phyloP scores from a whole-genome alignment of 2,329 filamentous ascomycete genomes.

The Xylariales sp. region DNA sequence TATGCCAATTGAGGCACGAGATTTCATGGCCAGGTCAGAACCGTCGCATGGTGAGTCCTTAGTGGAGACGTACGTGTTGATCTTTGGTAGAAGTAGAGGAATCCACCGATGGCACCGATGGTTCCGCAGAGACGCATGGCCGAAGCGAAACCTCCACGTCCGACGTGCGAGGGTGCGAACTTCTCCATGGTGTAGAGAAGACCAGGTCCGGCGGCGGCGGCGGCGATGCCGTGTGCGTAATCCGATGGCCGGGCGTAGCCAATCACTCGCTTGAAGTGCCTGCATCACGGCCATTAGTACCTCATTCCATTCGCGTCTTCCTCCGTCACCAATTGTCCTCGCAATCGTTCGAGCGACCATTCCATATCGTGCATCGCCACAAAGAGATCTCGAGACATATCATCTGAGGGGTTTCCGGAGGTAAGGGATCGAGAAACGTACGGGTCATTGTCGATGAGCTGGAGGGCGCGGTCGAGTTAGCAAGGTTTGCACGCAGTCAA shows the following conservation, averaged over 20 bases:
- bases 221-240: constrained; percentile 65
- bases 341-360: no score
- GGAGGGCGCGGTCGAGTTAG: not conserved
- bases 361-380: not conserved
- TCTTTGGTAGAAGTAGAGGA: constrained; percentile 80
- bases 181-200: constrained; percentile 77
- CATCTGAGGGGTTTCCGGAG: no score
- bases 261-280: constrained; percentile 87
- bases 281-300: constrained; percentile 33
- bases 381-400: no score
- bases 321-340: no score
- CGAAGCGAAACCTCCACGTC: constrained; percentile 75
- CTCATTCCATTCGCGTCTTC: no score
- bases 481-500: not conserved
- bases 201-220: constrained; percentile 68
- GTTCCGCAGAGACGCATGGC: constrained; percentile 75
- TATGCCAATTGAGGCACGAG: no score
- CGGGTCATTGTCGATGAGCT: constrained; percentile 99
- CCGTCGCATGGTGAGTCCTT: no score
- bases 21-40: no score
- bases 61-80: constrained; percentile 77
- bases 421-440: constrained; percentile 44
- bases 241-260: constrained; percentile 83
- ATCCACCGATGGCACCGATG: constrained; percentile 71
- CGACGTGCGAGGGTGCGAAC: constrained; percentile 79